These are phyloP conservation scores for Auricularia sp. DNA, from an alignment of 768 basidiomycete species.

Conservation along the genomic window DNA sequence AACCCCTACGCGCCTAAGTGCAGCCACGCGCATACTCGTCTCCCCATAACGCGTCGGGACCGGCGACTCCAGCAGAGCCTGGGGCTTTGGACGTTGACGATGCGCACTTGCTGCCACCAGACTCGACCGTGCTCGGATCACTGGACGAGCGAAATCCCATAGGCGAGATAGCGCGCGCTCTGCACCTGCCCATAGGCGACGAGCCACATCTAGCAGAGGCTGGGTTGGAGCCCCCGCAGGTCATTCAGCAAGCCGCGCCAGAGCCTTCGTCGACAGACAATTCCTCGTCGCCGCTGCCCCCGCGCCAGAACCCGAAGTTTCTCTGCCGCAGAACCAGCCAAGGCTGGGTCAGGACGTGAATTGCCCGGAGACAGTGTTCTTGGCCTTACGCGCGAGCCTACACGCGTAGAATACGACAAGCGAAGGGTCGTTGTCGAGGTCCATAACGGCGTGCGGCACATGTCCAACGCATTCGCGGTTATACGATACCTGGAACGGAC, in stretches of 20 bases:
- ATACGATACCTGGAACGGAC: not conserved
- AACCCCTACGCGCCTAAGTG: too few species aligned
- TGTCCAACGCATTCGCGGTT: not conserved
- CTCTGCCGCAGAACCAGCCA: not conserved
- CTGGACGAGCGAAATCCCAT: not conserved
- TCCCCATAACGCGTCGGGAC: too few species aligned
- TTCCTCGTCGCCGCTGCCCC: too few species aligned
- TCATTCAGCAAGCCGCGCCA: not conserved
- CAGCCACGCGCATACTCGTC: too few species aligned
- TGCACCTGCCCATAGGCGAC: not conserved
- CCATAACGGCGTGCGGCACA: not conserved
- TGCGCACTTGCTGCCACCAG: not conserved
- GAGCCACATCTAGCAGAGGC: not conserved
- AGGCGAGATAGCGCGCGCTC: not conserved
- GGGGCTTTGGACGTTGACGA: not conserved
- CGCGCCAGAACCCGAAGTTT: too few species aligned
- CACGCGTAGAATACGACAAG: not conserved
- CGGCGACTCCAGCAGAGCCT: too few species aligned
- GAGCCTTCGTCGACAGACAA: not conserved
- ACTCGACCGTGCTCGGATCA: not conserved
- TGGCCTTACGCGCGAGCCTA: not conserved
- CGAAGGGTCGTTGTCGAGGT: not conserved
- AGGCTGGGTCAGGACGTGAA: not conserved
- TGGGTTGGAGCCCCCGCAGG: not conserved
- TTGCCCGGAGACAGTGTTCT: not conserved